Conservation (phyloP, 2,329 filamentous ascomycete genomes). For the Scleromitrula shiraiana region DNA sequence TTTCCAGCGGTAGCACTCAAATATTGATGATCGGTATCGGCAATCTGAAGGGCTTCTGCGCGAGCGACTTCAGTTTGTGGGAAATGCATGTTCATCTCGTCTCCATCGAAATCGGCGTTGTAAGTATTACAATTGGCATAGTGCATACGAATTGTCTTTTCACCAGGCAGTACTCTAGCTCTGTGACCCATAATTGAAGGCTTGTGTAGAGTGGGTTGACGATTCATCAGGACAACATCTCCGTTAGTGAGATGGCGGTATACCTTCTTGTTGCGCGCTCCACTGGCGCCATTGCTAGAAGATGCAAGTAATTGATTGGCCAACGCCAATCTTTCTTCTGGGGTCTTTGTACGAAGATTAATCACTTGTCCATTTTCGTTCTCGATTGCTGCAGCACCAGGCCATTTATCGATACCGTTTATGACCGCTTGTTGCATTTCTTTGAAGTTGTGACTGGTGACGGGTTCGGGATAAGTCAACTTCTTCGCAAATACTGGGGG, state of each 20-base stretch:
- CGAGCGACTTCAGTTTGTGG: conserved; percentile 93
- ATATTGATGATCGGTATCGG: conserved; percentile 96
- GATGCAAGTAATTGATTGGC: conserved; percentile 90
- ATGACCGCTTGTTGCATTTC: conserved; percentile 94
- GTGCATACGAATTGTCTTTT: conserved; percentile 98
- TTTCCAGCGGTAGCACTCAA: conserved; percentile 90
- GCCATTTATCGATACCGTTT: conserved; percentile 90
- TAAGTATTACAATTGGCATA: conserved; percentile 99
- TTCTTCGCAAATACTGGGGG: conserved; percentile 97
- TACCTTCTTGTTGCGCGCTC: conserved; percentile 87
- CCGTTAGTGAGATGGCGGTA: conserved; percentile 93
- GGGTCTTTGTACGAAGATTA: conserved; percentile 77
- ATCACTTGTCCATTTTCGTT: conserved; percentile 91
- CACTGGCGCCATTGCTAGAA: conserved; percentile 64
- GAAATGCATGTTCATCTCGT: conserved; percentile 99
- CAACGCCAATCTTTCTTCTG: conserved; percentile 78
- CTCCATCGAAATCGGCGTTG: conserved; percentile 98
- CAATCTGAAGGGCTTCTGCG: conserved; percentile 85
- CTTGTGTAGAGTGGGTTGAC: conserved; percentile 95
- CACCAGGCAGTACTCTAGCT: conserved; percentile 82
- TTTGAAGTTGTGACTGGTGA: conserved; percentile 94
- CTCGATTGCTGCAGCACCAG: conserved; percentile 88
- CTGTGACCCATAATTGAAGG: conserved; percentile 98
- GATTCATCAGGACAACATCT: conserved; percentile 97
- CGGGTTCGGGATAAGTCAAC: conserved; percentile 92